Evolutionary conservation across 2,329 filamentous ascomycete species (phyloP).

Genomic region (Hirsutella minnesotensis): DNA sequence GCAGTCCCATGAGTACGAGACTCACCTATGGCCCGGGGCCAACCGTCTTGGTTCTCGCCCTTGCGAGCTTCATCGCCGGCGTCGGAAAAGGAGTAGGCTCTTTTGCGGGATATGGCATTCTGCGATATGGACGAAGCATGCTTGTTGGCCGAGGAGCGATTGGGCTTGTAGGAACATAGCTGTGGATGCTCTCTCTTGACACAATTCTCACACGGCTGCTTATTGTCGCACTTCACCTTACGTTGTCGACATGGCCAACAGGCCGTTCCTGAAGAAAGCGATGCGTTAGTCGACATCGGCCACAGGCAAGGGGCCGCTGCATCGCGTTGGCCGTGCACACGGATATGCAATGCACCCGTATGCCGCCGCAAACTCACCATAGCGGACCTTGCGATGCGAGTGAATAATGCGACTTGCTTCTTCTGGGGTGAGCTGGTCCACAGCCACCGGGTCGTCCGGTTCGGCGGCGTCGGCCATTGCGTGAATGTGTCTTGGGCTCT

Average conservation of each 20-base stretch:
- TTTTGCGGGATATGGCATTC: slow-evolving; percentile 16
- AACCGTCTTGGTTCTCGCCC: slow-evolving; percentile 26
- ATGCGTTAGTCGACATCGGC: neutral
- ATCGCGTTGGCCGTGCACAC: too few species aligned
- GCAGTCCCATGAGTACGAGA: neutral
- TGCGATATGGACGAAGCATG: slow-evolving; percentile 16
- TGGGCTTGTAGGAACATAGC: slow-evolving; percentile 57
- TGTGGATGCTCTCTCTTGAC: slow-evolving; percentile 53
- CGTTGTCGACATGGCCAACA: slow-evolving; percentile 58
- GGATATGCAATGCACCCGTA: too few species aligned
- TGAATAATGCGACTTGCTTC: slow-evolving; percentile 58
- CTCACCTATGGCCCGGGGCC: slow-evolving; percentile 30
- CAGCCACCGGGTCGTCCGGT: slow-evolving; percentile 30
- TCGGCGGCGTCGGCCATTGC: slow-evolving; percentile 33
- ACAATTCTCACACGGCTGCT: slow-evolving; percentile 57
- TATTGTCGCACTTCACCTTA: slow-evolving; percentile 60
- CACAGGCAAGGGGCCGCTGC: too few species aligned
- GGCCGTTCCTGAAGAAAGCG: slow-evolving; percentile 36
- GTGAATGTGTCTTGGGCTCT: too few species aligned
- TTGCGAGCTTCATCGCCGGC: slow-evolving; percentile 19
- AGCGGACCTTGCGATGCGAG: slow-evolving; percentile 56
- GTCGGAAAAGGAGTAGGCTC: slow-evolving; percentile 21
- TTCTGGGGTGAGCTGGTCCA: slow-evolving; percentile 50
- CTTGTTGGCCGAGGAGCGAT: slow-evolving; percentile 29
- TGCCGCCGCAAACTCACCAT: slow-evolving; percentile 37